These are phyloP conservation scores for Metarhizium album DNA, from an alignment of 2,329 filamentous ascomycete species.

Conservation along the genomic window DNA sequence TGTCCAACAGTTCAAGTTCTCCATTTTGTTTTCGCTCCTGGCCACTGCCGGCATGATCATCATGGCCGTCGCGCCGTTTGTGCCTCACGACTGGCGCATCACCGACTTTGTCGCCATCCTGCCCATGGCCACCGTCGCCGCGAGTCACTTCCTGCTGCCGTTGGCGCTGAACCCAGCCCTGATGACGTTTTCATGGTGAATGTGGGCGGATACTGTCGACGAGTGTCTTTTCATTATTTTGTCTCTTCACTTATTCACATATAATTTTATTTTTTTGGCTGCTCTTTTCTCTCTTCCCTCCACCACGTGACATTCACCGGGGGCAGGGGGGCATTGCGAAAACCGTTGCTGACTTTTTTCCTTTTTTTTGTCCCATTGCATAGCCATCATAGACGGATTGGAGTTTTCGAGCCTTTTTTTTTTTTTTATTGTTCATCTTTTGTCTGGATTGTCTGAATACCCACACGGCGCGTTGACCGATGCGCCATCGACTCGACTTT, in stretches of 20 bases:
- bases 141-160: constrained; percentile 59
- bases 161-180: constrained; percentile 67
- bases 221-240: too few relatives aligned
- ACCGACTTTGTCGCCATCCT: constrained; percentile 65
- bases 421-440: not conserved
- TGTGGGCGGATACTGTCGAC: too few relatives aligned
- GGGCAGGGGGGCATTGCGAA: not conserved
- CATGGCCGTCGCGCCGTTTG: constrained; percentile 50
- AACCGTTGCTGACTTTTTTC: not conserved
- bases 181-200: constrained; percentile 69
- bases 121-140: constrained; percentile 61
- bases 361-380: not conserved
- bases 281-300: too few relatives aligned
- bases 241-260: too few relatives aligned
- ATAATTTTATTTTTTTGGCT: too few relatives aligned
- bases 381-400: constrained; percentile 3
- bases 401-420: not conserved
- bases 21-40: constrained; percentile 49
- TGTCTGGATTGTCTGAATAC: too few relatives aligned
- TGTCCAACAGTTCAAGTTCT: constrained; percentile 55
- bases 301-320: too few relatives aligned
- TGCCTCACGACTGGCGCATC: constrained; percentile 56
- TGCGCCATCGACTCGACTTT: not conserved
- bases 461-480: not conserved
- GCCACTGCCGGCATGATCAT: constrained; percentile 53